Conservation (phyloP, 179 eudicot genomes). For the Heliamphora pulchella region DNA sequence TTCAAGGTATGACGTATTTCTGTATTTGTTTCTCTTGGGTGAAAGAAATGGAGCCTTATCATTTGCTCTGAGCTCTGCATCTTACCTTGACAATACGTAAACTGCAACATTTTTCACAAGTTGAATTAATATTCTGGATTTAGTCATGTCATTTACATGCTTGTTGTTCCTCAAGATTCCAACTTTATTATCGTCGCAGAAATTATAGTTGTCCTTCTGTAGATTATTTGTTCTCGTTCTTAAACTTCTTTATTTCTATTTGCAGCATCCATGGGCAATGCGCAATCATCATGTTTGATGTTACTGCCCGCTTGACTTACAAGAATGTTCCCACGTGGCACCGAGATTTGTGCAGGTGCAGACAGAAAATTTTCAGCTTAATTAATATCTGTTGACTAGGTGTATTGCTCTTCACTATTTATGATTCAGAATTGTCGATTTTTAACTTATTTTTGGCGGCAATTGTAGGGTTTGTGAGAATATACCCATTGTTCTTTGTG, state of each 20-base stretch:
- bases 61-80: background rate
- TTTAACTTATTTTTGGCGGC: background rate
- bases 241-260: background rate
- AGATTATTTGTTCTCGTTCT: background rate
- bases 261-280: conserved; percentile 27
- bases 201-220: background rate
- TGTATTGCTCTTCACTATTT: background rate
- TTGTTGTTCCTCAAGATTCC: background rate
- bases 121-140: background rate
- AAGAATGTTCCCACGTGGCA: conserved; percentile 24
- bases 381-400: background rate
- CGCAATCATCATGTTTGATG: conserved; percentile 24
- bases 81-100: background rate
- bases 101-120: background rate
- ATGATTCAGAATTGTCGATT: background rate
- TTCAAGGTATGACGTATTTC: background rate
- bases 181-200: background rate
- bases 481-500: conserved; percentile 23
- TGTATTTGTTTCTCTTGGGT: background rate
- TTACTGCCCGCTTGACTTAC: conserved; percentile 24
- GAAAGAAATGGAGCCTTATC: background rate
- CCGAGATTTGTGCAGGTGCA: conserved; percentile 21
- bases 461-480: conserved; percentile 20
- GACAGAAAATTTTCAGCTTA: background rate
- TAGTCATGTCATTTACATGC: background rate